These are phyloP conservation scores for Nevesoporus exiguus DNA, from an alignment of 768 basidiomycete genomes.

Conservation along the genomic window DNA sequence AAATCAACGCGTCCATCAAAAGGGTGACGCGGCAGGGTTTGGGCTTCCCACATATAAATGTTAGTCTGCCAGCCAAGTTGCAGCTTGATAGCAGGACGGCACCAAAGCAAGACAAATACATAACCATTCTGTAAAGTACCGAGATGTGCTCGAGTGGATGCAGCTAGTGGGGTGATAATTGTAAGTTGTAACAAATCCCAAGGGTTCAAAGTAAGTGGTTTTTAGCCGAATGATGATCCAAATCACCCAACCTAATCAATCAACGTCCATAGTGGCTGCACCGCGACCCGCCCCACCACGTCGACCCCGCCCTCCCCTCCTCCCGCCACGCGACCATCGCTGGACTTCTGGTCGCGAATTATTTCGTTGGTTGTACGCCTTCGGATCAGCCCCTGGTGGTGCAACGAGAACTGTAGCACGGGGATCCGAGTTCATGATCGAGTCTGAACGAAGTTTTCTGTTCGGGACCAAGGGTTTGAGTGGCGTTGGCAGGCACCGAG, in stretches of 20 bases:
- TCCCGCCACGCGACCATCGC: conserved; percentile 30
- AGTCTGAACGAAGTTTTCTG: conserved; percentile 87
- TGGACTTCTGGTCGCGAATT: conserved; percentile 21
- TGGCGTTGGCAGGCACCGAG: background rate
- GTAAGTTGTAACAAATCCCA: conserved; percentile 13
- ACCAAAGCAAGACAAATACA: conserved; percentile 15
- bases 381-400: conserved; percentile 61
- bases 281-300: conserved; percentile 13
- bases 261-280: conserved; percentile 28
- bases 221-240: conserved; percentile 3
- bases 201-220: conserved; percentile 8
- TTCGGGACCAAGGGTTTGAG: background rate
- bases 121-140: conserved; percentile 23
- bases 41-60: no score
- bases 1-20: no score
- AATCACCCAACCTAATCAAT: conserved; percentile 15
- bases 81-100: background rate
- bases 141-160: conserved; percentile 22
- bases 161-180: conserved; percentile 13
- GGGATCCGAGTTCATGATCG: conserved; percentile 54
- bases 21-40: no score
- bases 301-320: conserved; percentile 21
- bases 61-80: no score
- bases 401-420: conserved; percentile 66
- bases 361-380: conserved; percentile 42